Base-by-base conservation (phyloP, 1,284 basidiomycete genomes). In the Puccinia polysora region DNA sequence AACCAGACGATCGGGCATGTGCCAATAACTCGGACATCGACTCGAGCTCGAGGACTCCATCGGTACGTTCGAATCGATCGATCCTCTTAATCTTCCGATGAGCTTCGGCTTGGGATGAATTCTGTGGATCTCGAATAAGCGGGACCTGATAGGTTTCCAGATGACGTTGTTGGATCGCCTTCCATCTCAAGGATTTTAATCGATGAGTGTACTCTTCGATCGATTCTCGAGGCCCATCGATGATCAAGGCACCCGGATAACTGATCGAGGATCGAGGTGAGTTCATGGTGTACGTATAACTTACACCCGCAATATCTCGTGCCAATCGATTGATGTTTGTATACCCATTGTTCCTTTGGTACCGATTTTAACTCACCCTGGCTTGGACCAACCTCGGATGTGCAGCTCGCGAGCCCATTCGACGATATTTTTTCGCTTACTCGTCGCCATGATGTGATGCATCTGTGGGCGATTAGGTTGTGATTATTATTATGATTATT, bases 381-480 rank as follows among this genome's bases (percentile, higher is more conserved):
- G 63, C 32, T 65, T 65, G 15, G 63, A 52, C 63, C 63, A 65
- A 6, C 63, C 63, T 28, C 63, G 7, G 38, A 65, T 38, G 1
- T 25, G 2, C 47, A 65, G 23, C n/a, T 65, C 63, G 30, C 63
- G 63, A 6, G 47, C 63, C 63, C 63, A 65, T 8, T n/a, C 49
- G 15, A 52, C 34, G 30, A 65, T 65, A n/a, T 52, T 40, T 25
- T 65, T 65, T n/a, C 63, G 63, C 28, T 65, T 65, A 4, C 63
- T 38, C 12, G 63, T 52, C 1, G 63, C 63, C 63, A 50, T 52
- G 32, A 65, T 65, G 49, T 65, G 63, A 25, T 65, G 63, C 63
- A 65, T 65, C 63, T 65, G 10, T 4, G 4, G 8, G 28, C 7
- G 8, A 38, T 4, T 20, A 1, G 5, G 10, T 4, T 18, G 1